Evolutionary conservation across 148 eudicot genomes (phyloP).

Genomic region (Dysphania ambrosioides): DNA sequence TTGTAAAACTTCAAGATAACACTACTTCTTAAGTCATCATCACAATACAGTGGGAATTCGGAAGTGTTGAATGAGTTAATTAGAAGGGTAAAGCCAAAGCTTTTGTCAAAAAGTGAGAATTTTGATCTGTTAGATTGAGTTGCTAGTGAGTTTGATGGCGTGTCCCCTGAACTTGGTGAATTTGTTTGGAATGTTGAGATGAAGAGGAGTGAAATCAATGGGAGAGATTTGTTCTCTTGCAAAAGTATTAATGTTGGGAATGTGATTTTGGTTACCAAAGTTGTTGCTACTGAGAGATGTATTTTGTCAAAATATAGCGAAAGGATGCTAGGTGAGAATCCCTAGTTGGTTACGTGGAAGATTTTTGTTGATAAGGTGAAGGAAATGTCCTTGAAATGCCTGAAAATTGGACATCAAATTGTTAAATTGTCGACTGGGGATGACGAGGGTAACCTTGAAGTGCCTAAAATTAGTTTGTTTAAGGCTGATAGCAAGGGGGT

Average conservation of each 20-base stretch:
- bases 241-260: slow-evolving; percentile 65
- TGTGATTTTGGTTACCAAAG: slow-evolving; percentile 64
- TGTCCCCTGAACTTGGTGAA: slow-evolving; percentile 63
- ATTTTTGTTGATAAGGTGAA: slow-evolving; percentile 66
- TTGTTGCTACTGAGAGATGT: slow-evolving; percentile 77
- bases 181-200: slow-evolving; percentile 69
- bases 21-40: slow-evolving; percentile 40
- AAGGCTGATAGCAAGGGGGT: slow-evolving; percentile 43
- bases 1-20: slow-evolving; percentile 55
- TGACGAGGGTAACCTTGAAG: slow-evolving; percentile 51
- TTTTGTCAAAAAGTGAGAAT: slow-evolving; percentile 60
- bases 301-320: slow-evolving; percentile 49
- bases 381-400: slow-evolving; percentile 47
- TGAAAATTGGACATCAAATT: slow-evolving; percentile 43
- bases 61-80: slow-evolving; percentile 54
- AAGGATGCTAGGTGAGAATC: slow-evolving; percentile 42
- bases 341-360: slow-evolving; percentile 72
- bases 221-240: slow-evolving; percentile 73
- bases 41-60: slow-evolving; percentile 39
- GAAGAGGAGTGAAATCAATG: slow-evolving; percentile 73
- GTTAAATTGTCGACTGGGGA: slow-evolving; percentile 59
- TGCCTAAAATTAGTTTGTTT: slow-evolving; percentile 51
- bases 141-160: slow-evolving; percentile 45
- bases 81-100: slow-evolving; percentile 62
- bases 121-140: slow-evolving; percentile 81